Conservation (phyloP, 2,329 filamentous ascomycete genomes). For the Raffaelea ambrosiae region DNA sequence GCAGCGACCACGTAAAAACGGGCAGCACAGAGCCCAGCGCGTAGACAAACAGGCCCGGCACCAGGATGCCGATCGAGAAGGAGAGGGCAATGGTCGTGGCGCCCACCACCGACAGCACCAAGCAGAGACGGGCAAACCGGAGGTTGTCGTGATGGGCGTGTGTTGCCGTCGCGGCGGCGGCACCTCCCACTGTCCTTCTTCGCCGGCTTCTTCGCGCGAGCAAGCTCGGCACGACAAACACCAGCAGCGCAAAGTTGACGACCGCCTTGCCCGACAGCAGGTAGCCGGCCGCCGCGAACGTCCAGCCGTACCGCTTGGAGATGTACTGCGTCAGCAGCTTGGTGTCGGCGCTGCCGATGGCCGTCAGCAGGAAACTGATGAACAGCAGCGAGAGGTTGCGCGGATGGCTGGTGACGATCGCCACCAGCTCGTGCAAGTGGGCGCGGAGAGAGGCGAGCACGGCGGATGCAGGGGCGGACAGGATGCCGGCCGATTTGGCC, state of each 20-base stretch:
- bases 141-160: slow-evolving; percentile 18
- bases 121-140: slow-evolving; percentile 25
- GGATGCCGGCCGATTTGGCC: too few species aligned
- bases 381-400: slow-evolving; percentile 34
- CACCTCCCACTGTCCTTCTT: too few species aligned
- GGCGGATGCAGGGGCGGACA: too few species aligned
- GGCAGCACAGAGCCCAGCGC: slow-evolving; percentile 40
- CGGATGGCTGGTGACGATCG: slow-evolving; percentile 26
- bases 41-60: slow-evolving; percentile 35
- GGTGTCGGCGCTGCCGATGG: slow-evolving; percentile 41
- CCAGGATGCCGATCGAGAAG: slow-evolving; percentile 27
- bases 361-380: slow-evolving; percentile 35
- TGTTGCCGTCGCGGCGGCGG: too few species aligned
- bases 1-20: slow-evolving; percentile 39
- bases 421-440: slow-evolving; percentile 21
- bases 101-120: slow-evolving; percentile 30
- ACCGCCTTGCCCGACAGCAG: slow-evolving; percentile 38
- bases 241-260: slow-evolving; percentile 37
- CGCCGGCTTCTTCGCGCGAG: too few species aligned
- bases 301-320: slow-evolving; percentile 38
- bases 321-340: slow-evolving; percentile 42
- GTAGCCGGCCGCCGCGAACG: slow-evolving; percentile 37
- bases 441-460: slow-evolving; percentile 14
- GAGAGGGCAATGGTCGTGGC: slow-evolving; percentile 34
- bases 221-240: slow-evolving; percentile 29